These are phyloP conservation scores for Saposhnikovia divaricata DNA, from an alignment of 129 eudicot species.

Conservation along the genomic window DNA sequence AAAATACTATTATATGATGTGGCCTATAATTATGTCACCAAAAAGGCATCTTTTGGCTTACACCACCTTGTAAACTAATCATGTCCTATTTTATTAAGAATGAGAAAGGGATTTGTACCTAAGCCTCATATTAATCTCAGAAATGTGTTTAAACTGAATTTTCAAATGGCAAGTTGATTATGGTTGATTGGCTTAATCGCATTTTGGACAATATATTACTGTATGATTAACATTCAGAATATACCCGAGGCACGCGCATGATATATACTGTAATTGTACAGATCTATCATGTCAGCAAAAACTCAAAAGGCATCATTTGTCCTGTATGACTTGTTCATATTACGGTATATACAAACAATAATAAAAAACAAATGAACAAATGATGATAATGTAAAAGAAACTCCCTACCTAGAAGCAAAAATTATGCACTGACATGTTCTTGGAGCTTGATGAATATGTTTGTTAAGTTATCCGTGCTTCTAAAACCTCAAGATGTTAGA, in stretches of 20 bases:
- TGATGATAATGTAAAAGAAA: no score
- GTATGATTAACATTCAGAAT: no score
- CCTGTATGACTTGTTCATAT: neutral
- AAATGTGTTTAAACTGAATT: neutral
- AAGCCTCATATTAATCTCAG: neutral
- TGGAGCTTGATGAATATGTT: no score
- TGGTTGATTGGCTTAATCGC: neutral
- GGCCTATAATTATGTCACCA: neutral
- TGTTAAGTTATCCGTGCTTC: no score
- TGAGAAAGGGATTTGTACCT: neutral
- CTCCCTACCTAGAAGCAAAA: no score
- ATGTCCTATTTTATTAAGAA: neutral
- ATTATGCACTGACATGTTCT: no score
- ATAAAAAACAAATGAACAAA: no score
- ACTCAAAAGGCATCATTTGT: neutral
- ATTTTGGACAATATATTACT: neutral
- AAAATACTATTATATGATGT: no score
- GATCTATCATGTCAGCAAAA: neutral
- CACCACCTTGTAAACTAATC: conserved; percentile 2
- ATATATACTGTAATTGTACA: no score
- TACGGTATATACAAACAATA: no score
- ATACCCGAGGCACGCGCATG: no score
- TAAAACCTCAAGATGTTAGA: no score
- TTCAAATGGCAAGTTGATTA: neutral
- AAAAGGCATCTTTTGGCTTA: conserved; percentile 20